phyloP scores from a whole-genome alignment of 768 basidiomycete genomes.

The Brasilioporus rufonigricans region DNA sequence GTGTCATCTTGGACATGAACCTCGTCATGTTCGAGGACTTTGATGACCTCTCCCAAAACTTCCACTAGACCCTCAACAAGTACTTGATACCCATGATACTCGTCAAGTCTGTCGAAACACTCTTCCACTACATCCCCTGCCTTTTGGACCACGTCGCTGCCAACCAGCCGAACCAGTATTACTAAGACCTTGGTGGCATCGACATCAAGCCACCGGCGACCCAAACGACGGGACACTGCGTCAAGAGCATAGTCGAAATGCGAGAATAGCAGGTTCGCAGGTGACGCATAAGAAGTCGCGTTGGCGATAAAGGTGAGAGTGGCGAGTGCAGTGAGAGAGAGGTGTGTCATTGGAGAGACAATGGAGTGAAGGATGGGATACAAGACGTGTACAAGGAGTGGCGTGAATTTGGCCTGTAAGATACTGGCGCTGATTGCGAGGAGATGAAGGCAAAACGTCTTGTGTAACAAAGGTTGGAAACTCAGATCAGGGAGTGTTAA shows the following conservation, averaged over 20 bases:
- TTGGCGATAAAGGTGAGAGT: conserved; percentile 68
- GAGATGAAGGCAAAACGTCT: conserved; percentile 67
- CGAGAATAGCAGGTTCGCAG: conserved; percentile 83
- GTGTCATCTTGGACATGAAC: conserved; percentile 24
- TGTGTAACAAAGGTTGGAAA: conserved; percentile 66
- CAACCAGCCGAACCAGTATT: conserved; percentile 83
- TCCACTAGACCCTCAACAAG: conserved; percentile 86
- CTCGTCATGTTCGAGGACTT: conserved; percentile 64
- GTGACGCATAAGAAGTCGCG: conserved; percentile 84
- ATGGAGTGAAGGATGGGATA: conserved; percentile 88
- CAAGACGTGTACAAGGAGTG: conserved; percentile 71
- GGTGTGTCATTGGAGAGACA: conserved; percentile 63
- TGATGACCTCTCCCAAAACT: conserved; percentile 82
- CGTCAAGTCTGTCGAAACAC: conserved; percentile 94
- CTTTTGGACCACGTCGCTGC: conserved; percentile 79
- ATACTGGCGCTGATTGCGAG: conserved; percentile 71
- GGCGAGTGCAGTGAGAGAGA: conserved; percentile 74
- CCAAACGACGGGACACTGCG: conserved; percentile 80
- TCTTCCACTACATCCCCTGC: conserved; percentile 96
- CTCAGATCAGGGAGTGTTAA: conserved; percentile 26
- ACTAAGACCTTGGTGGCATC: conserved; percentile 88
- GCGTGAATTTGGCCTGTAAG: conserved; percentile 66
- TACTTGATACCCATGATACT: conserved; percentile 89
- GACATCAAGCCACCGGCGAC: conserved; percentile 77
- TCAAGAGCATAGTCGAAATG: conserved; percentile 98